Evolutionary conservation across 2,329 filamentous ascomycete genomes (phyloP).

Genomic region (Penicillium capsulatum): DNA sequence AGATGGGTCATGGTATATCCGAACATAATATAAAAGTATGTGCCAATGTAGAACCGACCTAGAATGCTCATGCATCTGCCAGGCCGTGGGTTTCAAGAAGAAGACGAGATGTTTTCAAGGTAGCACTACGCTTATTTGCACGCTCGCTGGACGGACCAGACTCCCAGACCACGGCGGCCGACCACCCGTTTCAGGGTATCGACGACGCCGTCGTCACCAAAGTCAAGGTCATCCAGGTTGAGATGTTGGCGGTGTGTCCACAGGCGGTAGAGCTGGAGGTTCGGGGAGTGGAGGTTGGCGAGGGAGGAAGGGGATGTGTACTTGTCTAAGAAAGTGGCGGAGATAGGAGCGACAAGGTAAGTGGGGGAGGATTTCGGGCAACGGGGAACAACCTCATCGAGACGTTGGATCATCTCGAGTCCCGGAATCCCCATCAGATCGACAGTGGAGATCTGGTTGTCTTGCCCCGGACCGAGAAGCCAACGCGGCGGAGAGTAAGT

Average conservation of each 20-base stretch:
- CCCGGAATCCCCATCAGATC: conserved; percentile 50
- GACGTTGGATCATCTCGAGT: conserved; percentile 36
- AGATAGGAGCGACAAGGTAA: conserved; percentile 46
- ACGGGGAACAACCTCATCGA: conserved; percentile 33
- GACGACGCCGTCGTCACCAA: conserved; percentile 47
- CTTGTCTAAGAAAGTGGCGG: conserved; percentile 41
- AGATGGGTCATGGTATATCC: no score
- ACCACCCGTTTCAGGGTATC: conserved; percentile 45
- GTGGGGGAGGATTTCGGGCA: conserved; percentile 31
- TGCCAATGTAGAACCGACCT: no score
- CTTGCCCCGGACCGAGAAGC: conserved; percentile 43
- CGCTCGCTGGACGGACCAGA: conserved; percentile 44
- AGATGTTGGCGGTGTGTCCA: conserved; percentile 47
- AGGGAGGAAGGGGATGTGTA: conserved; percentile 24
- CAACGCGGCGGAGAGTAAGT: conserved; percentile 52
- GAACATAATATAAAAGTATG: no score
- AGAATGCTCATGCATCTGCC: no score
- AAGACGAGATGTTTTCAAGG: no score
- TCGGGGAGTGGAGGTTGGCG: conserved; percentile 10
- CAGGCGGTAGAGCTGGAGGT: conserved; percentile 36
- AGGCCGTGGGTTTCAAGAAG: no score
- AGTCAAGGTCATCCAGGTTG: conserved; percentile 51
- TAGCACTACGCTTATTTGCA: conserved; percentile 18
- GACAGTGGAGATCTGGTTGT: conserved; percentile 37
- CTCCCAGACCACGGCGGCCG: conserved; percentile 47